A percentile compares a stretch with the other conserved stretches of the same genome.
Conservation (phyloP, 2,329 filamentous ascomycete species). For the Cryphonectria naterciae region DNA sequence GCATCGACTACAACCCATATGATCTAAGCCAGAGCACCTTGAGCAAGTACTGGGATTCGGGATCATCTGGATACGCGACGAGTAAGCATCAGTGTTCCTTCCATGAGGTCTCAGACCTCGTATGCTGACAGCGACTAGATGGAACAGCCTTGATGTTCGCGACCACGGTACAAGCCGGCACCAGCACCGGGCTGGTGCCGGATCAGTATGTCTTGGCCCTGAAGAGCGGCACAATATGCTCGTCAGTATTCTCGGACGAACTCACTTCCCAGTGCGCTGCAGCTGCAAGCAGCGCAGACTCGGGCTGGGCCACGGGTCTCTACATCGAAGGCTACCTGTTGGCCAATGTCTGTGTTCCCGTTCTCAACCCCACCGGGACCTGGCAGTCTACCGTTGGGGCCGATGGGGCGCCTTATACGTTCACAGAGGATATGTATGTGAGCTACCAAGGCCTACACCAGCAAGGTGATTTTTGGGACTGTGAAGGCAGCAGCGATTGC, state of each 20-base stretch:
- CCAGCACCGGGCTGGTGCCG: not conserved
- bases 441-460: not conserved
- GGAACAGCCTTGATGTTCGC: slow-evolving; percentile 19
- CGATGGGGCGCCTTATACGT: slow-evolving; percentile 9
- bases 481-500: not conserved
- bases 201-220: slow-evolving; percentile 17
- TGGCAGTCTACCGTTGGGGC: slow-evolving; percentile 5
- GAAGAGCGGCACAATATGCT: slow-evolving; percentile 16
- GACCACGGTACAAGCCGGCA: slow-evolving; percentile 12
- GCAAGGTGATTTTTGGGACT: not conserved
- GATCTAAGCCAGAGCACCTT: slow-evolving; percentile 15
- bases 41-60: slow-evolving; percentile 18
- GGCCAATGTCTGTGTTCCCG: slow-evolving; percentile 10
- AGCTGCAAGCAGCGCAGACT: not conserved
- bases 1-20: slow-evolving; percentile 17
- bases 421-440: slow-evolving; percentile 23
- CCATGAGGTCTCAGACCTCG: not conserved
- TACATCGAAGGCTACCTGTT: not conserved
- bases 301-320: slow-evolving; percentile 13
- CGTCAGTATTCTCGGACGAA: not conserved
- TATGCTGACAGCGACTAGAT: not conserved
- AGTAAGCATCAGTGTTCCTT: not conserved
- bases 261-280: slow-evolving; percentile 5
- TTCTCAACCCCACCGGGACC: not conserved
- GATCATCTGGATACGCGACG: not conserved